Base-by-base conservation (phyloP, 2,329 filamentous ascomycete species). In the Monilinia aucupariae region DNA sequence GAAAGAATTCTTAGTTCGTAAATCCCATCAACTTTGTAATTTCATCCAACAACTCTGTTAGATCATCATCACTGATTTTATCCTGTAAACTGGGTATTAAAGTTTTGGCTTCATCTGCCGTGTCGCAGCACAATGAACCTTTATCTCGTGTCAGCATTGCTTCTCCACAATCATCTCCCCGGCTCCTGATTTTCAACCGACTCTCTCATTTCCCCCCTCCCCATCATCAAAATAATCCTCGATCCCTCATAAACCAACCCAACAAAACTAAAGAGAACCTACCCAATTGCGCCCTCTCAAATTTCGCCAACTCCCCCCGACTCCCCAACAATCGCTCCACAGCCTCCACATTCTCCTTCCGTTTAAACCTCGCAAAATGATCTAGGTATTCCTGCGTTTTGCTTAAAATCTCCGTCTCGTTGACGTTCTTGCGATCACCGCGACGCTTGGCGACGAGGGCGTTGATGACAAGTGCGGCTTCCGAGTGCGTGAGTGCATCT, bases 381-480 rank as follows among this genome's bases (percentile, higher is more conserved):
- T 96, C 92, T 61, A 97, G 85, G 77, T 99, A 97, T 73, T 92
- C 91, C 68, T 92, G 83, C 32, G 93, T 97, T 76, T 96, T 92
- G 67, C 85, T 86, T 63, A 96, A 82, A 76, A 92, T 92, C 73
- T 90, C 91, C 66, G 87, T 92, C 81, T 91, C 89, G 75, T 91
- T 90, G 58, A 91, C 83, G 73, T 92, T 90, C 77, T 92, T 92
- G 71, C 87, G 85, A 70, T 90, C 89, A 71, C 88, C 87, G 69
- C 87, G 85, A 67, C 91, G 85, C 78, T 93, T 91, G 66, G 89
- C 82, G 68, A 94, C 85, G 56, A 97, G 87, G 66, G 92, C 92
- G 73, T 93, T 93, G 72, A 99, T 91, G 73, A 99, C 89, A 58
- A 96, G 85, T 70, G 91, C 85, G 2, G 94, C 92, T 78, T 97